Percentiles rank a stretch among this genome's conserved stretches.
Evolutionary conservation across 2,329 filamentous ascomycete genomes (phyloP).

Genomic region (Dryadomyces quercivorus): DNA sequence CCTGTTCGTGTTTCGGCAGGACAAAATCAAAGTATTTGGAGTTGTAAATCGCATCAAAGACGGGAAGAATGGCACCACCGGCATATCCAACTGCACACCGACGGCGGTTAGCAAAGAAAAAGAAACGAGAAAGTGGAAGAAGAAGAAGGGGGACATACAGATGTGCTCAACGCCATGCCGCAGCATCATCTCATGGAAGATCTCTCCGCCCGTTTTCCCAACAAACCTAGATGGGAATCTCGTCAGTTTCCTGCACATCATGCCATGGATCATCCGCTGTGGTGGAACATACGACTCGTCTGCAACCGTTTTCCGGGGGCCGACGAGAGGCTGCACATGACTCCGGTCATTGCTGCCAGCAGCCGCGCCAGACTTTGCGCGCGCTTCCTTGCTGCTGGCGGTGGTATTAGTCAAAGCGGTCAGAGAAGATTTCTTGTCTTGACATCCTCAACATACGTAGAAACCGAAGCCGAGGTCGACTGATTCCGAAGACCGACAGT

Average conservation of each 20-base stretch:
- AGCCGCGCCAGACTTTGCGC: conserved; percentile 50
- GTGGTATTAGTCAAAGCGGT: not conserved
- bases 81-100: conserved; percentile 61
- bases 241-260: conserved; percentile 5
- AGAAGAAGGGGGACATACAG: conserved; percentile 47
- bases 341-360: conserved; percentile 39
- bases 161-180: conserved; percentile 85
- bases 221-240: conserved; percentile 52
- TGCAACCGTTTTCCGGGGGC: conserved; percentile 48
- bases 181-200: conserved; percentile 99
- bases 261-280: not conserved
- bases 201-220: conserved; percentile 88
- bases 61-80: conserved; percentile 89
- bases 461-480: not conserved
- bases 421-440: conserved; percentile 4
- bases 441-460: conserved; percentile 12
- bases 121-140: too few relatives aligned
- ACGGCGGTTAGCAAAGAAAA: not conserved
- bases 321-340: conserved; percentile 60
- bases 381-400: conserved; percentile 32
- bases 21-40: conserved; percentile 95
- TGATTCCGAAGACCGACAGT: not conserved
- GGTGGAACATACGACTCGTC: conserved; percentile 60
- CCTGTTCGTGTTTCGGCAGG: conserved; percentile 91
- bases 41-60: conserved; percentile 98